A percentile compares a stretch with the other conserved stretches of the same genome.
Conservation (phyloP, 2,329 filamentous ascomycete species). For the Tetracladium maxilliforme region DNA sequence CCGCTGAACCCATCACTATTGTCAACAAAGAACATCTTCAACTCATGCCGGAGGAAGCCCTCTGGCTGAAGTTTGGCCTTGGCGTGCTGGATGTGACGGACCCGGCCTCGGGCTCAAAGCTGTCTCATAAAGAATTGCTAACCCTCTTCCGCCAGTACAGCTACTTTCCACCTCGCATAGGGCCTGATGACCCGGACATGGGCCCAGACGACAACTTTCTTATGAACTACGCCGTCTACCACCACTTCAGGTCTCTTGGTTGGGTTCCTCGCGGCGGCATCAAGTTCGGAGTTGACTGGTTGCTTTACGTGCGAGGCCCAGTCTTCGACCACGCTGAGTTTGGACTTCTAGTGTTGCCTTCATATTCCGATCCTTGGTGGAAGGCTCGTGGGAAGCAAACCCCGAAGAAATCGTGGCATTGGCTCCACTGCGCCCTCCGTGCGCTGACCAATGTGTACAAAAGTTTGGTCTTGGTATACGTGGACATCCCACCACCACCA, state of each 20-base stretch:
- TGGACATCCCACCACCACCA: conserved; percentile 67
- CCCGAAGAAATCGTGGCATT: conserved; percentile 51
- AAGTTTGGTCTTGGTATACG: conserved; percentile 77
- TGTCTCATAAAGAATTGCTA: conserved; percentile 44
- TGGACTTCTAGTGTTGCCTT: conserved; percentile 69
- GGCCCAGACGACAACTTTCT: conserved; percentile 73
- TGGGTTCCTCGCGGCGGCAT: conserved; percentile 89
- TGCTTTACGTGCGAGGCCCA: conserved; percentile 87
- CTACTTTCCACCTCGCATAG: conserved; percentile 44
- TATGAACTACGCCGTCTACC: conserved; percentile 77
- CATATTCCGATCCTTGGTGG: conserved; percentile 67
- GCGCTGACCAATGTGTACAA: conserved; percentile 86
- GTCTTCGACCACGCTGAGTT: conserved; percentile 95
- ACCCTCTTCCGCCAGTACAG: conserved; percentile 54
- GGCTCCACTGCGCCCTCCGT: conserved; percentile 79
- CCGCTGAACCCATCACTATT: conserved; percentile 13
- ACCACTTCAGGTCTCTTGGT: conserved; percentile 88
- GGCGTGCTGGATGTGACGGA: conserved; percentile 55
- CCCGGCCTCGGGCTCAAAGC: conserved; percentile 22
- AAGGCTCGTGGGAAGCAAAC: conserved; percentile 34
- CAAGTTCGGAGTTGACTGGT: conserved; percentile 88
- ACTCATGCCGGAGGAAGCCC: conserved; percentile 76
- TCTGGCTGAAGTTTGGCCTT: conserved; percentile 74
- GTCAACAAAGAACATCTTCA: conserved; percentile 74
- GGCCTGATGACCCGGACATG: conserved; percentile 23